Evolutionary conservation across 495 filamentous ascomycete genomes (phyloP).

Genomic region (Lasiosphaeriaceae sp.): DNA sequence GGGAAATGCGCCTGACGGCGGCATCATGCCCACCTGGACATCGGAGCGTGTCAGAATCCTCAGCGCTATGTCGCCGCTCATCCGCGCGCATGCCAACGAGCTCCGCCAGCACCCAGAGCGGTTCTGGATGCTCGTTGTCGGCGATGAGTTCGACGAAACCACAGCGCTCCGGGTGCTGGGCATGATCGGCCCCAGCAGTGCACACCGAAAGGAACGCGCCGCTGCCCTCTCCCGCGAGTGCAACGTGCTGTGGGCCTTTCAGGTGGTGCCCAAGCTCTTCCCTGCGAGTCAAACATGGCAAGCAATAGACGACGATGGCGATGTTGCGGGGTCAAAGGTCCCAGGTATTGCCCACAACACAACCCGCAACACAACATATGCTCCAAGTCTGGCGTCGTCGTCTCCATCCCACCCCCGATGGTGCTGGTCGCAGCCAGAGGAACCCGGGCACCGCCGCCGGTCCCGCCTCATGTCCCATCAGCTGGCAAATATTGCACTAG

Average conservation of each 20-base stretch:
- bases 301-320: constrained; percentile 5
- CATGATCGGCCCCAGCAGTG: neutral
- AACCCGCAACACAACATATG: neutral
- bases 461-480: constrained; percentile 1
- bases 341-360: neutral
- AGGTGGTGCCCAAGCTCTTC: constrained; percentile 2
- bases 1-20: neutral
- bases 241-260: constrained; percentile 10
- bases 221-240: neutral
- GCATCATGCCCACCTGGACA: constrained; percentile 6
- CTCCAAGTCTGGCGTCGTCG: neutral
- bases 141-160: constrained; percentile 1
- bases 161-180: neutral
- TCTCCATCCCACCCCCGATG: neutral
- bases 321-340: neutral
- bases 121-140: neutral
- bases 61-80: constrained; percentile 2
- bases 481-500: constrained; percentile 8
- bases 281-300: constrained; percentile 5
- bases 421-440: neutral
- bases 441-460: neutral
- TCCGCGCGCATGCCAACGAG: neutral
- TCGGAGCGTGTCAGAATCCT: neutral
- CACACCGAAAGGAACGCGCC: neutral
- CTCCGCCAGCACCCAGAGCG: neutral